A percentile compares a stretch with the other conserved stretches of the same genome.
These are phyloP conservation scores for Miscanthus lutarioriparius DNA, from an alignment of 176 grass and related monocot genomes.

Conservation along the genomic window DNA sequence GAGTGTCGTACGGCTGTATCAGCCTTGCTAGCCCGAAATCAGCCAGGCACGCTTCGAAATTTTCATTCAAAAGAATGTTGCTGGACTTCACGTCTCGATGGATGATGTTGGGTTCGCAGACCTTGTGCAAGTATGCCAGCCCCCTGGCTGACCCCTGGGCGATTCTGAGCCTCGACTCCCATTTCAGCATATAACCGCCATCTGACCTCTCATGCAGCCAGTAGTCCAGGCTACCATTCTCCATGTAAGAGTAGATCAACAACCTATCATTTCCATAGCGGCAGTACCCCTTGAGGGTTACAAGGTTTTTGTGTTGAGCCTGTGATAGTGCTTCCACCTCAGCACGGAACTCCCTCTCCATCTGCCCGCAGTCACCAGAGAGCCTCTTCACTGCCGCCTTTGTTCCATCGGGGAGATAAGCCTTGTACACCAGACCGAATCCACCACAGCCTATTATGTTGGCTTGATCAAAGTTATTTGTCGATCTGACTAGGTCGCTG, in stretches of 20 bases:
- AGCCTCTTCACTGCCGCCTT: conserved; percentile 94
- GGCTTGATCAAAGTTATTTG: conserved; percentile 96
- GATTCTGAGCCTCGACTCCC: conserved; percentile 78
- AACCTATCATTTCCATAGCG: conserved; percentile 78
- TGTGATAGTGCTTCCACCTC: conserved; percentile 89
- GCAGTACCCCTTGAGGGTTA: conserved; percentile 87
- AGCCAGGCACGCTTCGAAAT: conserved; percentile 84
- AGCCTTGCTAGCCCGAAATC: conserved; percentile 94
- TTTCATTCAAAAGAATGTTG: conserved; percentile 90
- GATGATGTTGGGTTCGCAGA: conserved; percentile 90
- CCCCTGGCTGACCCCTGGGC: conserved; percentile 89
- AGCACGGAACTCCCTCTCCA: conserved; percentile 96
- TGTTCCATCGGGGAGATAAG: conserved; percentile 81
- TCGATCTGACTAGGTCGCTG: conserved; percentile 78
- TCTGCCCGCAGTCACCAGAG: conserved; percentile 89
- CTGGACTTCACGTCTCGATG: conserved; percentile 94
- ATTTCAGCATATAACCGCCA: conserved; percentile 73
- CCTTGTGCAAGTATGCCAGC: conserved; percentile 86
- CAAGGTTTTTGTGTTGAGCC: conserved; percentile 90
- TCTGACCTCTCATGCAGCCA: conserved; percentile 85
- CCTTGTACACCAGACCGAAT: conserved; percentile 97
- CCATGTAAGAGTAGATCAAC: conserved; percentile 94
- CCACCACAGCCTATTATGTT: conserved; percentile 95
- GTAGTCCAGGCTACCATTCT: conserved; percentile 92
- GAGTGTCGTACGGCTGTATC: conserved; percentile 87